phyloP scores from a whole-genome alignment of 2,329 filamentous ascomycete genomes.

The Xylaria sp. region DNA sequence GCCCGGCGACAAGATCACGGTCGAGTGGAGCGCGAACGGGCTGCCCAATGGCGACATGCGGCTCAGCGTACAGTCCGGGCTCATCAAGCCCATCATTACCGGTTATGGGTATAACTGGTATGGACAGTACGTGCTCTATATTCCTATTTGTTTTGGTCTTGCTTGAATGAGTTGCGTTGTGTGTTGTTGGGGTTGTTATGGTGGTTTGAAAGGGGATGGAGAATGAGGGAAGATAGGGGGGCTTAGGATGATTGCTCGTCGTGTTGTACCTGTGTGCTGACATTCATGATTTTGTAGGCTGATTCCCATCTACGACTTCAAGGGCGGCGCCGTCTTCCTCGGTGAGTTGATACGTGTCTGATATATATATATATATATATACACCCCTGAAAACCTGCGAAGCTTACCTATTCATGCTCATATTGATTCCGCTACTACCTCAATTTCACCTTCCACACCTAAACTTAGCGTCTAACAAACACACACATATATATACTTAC shows the following conservation, averaged over 20 bases:
- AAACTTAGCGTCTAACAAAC: slow-evolving; percentile 15
- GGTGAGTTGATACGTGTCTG: slow-evolving; percentile 18
- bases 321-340: slow-evolving; percentile 22
- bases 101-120: slow-evolving; percentile 13
- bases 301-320: slow-evolving; percentile 24
- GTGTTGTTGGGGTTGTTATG: slow-evolving; percentile 18
- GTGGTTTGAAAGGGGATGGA: slow-evolving; percentile 16
- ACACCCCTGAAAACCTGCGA: slow-evolving; percentile 17
- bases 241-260: slow-evolving; percentile 18
- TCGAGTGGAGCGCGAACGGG: slow-evolving; percentile 24
- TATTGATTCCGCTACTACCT: slow-evolving; percentile 21
- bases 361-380: slow-evolving; percentile 25
- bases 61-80: slow-evolving; percentile 18
- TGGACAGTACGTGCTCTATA: slow-evolving; percentile 25
- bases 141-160: slow-evolving; percentile 20
- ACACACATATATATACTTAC: slow-evolving; percentile 16
- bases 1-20: slow-evolving; percentile 25
- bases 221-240: slow-evolving; percentile 14
- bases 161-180: slow-evolving; percentile 23
- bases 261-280: slow-evolving; percentile 25
- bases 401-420: slow-evolving; percentile 23
- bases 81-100: slow-evolving; percentile 26
- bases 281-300: slow-evolving; percentile 21
- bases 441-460: slow-evolving; percentile 19
- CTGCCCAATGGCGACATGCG: slow-evolving; percentile 16